Conservation (phyloP, 768 basidiomycete species). For the Auriculariales sp. region DNA sequence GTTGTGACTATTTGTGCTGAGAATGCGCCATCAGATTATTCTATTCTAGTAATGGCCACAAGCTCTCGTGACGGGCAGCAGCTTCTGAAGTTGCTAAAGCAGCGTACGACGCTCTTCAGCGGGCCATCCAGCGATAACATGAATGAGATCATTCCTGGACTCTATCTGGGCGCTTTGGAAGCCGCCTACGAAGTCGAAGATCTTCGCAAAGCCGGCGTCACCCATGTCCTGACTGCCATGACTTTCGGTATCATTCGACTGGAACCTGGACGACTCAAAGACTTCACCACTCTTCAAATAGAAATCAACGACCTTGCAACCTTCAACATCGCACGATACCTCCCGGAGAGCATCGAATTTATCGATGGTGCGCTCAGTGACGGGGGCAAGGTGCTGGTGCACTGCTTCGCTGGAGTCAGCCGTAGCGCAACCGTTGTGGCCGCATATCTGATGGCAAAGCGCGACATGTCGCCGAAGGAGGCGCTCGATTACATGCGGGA, state of each 20-base stretch:
- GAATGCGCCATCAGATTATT: too few relatives aligned
- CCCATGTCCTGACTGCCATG: slow-evolving; percentile 59
- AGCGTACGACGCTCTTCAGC: too few relatives aligned
- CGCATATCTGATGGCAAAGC: slow-evolving; percentile 52
- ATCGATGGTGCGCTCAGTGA: slow-evolving; percentile 40
- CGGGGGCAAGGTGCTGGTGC: slow-evolving; percentile 58
- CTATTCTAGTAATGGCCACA: too few relatives aligned
- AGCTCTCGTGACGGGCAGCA: too few relatives aligned
- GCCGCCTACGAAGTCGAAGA: slow-evolving; percentile 47
- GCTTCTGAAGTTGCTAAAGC: too few relatives aligned
- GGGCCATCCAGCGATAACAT: too few relatives aligned
- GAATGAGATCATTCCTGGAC: slow-evolving; percentile 45
- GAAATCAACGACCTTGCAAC: slow-evolving; percentile 58
- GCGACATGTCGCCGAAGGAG: slow-evolving; percentile 41
- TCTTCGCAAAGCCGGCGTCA: slow-evolving; percentile 48
- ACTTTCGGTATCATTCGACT: slow-evolving; percentile 41
- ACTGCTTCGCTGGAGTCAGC: slow-evolving; percentile 61
- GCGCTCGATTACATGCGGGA: slow-evolving; percentile 48
- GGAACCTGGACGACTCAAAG: too few relatives aligned
- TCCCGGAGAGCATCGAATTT: slow-evolving; percentile 48
- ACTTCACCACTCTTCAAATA: slow-evolving; percentile 34
- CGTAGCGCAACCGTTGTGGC: slow-evolving; percentile 58
- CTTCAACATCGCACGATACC: slow-evolving; percentile 53
- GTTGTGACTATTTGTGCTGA: too few relatives aligned
- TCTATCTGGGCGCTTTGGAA: slow-evolving; percentile 63